These are phyloP conservation scores for Bisporella sp. DNA, from an alignment of 2,329 filamentous ascomycete species.

Conservation along the genomic window DNA sequence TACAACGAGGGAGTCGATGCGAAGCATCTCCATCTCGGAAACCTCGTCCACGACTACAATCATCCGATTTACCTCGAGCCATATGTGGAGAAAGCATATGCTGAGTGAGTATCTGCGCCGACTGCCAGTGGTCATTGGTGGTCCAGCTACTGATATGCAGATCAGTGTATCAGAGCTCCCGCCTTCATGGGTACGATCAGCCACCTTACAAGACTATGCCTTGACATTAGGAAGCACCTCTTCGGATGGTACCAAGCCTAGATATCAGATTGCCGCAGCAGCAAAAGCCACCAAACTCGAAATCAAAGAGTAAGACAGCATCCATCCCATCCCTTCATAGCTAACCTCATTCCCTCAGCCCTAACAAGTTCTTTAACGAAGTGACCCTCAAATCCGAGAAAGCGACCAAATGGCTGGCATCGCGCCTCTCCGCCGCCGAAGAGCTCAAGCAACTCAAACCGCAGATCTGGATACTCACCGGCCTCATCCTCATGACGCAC, in stretches of 20 bases:
- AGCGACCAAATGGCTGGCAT: constrained; percentile 18
- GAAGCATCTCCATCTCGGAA: constrained; percentile 18
- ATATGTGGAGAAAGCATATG: constrained; percentile 15
- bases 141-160: background rate
- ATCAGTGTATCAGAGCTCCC: constrained; percentile 10
- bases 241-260: constrained; percentile 3
- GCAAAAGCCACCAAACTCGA: constrained; percentile 15
- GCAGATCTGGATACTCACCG: constrained; percentile 18
- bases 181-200: constrained; percentile 13
- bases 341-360: constrained; percentile 1
- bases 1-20: constrained; percentile 15
- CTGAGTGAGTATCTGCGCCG: constrained; percentile 11
- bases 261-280: constrained; percentile 17
- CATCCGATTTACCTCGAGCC: constrained; percentile 14
- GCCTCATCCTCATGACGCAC: constrained; percentile 19
- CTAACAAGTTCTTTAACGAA: constrained; percentile 14
- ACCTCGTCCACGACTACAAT: constrained; percentile 17
- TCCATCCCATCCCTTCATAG: background rate
- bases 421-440: constrained; percentile 16
- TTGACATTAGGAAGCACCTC: constrained; percentile 15
- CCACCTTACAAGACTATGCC: constrained; percentile 14
- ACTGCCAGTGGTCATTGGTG: background rate
- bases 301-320: constrained; percentile 14
- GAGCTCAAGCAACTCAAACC: constrained; percentile 4
- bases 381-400: constrained; percentile 12